Evolutionary conservation across 108 stramenopile species (phyloP), one percentile per base, ranked within the genome.

Genomic region (Skeletonema potamos): DNA sequence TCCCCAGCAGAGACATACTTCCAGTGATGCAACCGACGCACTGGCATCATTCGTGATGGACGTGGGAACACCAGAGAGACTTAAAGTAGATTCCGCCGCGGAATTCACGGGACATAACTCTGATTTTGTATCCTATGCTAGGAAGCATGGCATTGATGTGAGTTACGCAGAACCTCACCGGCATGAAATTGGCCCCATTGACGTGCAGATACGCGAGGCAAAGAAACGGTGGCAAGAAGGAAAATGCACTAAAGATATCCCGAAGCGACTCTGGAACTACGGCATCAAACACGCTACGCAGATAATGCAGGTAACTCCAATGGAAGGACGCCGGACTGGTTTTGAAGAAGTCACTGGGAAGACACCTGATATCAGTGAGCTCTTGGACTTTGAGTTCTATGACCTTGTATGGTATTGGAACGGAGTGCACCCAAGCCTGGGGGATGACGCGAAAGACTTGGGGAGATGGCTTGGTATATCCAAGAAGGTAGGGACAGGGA

Each of bases 381-480:
- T 54, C 27, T 32, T 79, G 1, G 82, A 85, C 28, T 85, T 85
- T 46, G 70, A 27, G 1, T 85, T 74, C 34, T 85, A 74, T 54
- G 77, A 82, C 36, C 32, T 33, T 8, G 76, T 72, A 0, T 81
- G 84, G 84, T 84, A 68, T 39, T 63, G 37, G 58, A 17, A 3
- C 2, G 17, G 20, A 7, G 27, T 7, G 12, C 73, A 72, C 26
- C 54, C 67, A 2, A 62, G 68, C 17, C 6, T 76, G 6, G 69
- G 57, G 13, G 30, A 32, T 43, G 26, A 58, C 62, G 46, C 41
- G 17, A 26, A 37, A 7, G 20, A 27, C 15, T 17, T 79, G 30
- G 37, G 58, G 34, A 29, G 64, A 60, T 46, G 65, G 43, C 24
- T 51, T 4, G 61, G 76, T 15, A 27, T 72, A 0, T 22, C 70